Evolutionary conservation across 306 rosid genomes (phyloP), one percentile per base, ranked within the genome.

Genomic region (Cucurbita maxima): DNA sequence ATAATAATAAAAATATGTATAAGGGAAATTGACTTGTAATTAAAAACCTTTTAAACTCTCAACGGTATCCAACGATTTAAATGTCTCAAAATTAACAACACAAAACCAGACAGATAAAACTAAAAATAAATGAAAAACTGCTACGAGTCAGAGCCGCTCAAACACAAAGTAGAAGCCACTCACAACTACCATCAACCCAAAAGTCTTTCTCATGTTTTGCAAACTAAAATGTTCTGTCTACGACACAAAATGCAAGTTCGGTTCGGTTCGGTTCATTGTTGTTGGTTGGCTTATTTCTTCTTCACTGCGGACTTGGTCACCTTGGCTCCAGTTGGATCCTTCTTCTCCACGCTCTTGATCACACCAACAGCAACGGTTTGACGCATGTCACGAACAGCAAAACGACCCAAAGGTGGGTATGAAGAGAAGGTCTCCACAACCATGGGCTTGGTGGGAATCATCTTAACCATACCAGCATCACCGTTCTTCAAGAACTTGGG

Each of bases 331-430:
- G 37, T 4, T 50, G 78, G 78, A 38, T 76, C 79, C 47, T 76
- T 76, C 79, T 76, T 76, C 79, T 68, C 79, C 71, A 75, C 78
- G 4, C 52, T 75, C 78, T 75, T 75, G 51, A 75, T 75, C 7
- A 75, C 78, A 60, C 78, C 78, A 11, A 75, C 78, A 5, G 67
- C 79, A 43, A 66, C 75, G 0, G 79, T 76, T 50, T 82, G 86
- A 38, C 86, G 79, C 86, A 82, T 85, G 80, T 85, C 89, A 73
- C 89, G 80, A n/a, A 83, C 86, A 0, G 87, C 89, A 57, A 86
- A 86, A 36, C 87, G 87, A 36, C 89, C 89, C 55, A 86, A 81
- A 0, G 89, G 89, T 30, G 89, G 89, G 44, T 77, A 77, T 16
- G 25, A 36, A 0, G 75, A 77, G 80, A 77, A 77, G 10, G 80